Percentiles rank a stretch among this genome's conserved stretches.
Evolutionary conservation across 192 early-diverging fungal species (phyloP).

Genomic region (Podila horticola): DNA sequence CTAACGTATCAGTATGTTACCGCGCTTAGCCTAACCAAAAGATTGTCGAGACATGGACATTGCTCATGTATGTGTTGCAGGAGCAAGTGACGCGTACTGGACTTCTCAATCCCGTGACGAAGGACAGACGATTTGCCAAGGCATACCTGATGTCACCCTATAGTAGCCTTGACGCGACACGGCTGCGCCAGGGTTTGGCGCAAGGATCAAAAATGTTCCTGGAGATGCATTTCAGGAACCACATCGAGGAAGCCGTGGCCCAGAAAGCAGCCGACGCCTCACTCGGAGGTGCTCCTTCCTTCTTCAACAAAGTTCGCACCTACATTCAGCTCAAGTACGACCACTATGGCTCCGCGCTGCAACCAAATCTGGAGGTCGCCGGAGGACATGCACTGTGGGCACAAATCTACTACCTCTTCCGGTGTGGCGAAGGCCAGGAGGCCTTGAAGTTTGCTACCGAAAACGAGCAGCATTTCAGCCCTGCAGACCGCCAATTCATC

Average conservation of each 20-base stretch:
- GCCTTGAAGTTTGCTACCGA: slow-evolving; percentile 73
- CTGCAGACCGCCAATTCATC: slow-evolving; percentile 75
- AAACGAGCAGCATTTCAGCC: slow-evolving; percentile 63
- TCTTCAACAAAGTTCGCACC: slow-evolving; percentile 74
- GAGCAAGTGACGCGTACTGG: slow-evolving; percentile 52
- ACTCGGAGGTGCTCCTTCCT: slow-evolving; percentile 86
- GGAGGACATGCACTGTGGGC: slow-evolving; percentile 84
- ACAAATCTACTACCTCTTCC: slow-evolving; percentile 83
- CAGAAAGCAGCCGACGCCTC: slow-evolving; percentile 72
- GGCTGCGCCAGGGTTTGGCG: slow-evolving; percentile 45
- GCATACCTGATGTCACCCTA: slow-evolving; percentile 45
- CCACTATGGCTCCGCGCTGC: slow-evolving; percentile 60
- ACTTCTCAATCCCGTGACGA: slow-evolving; percentile 42
- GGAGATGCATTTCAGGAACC: slow-evolving; percentile 62
- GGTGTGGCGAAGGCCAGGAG: slow-evolving; percentile 76
- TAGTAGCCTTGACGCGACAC: slow-evolving; percentile 23
- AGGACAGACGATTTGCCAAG: slow-evolving; percentile 53
- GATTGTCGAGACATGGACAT: slow-evolving; percentile 49
- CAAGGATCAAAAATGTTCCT: slow-evolving; percentile 59
- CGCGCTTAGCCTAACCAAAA: slow-evolving; percentile 30
- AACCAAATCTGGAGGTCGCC: slow-evolving; percentile 52
- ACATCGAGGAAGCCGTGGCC: slow-evolving; percentile 58
- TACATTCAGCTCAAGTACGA: slow-evolving; percentile 78
- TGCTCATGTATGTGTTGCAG: slow-evolving; percentile 55
- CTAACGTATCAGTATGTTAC: too few species aligned